A percentile compares a stretch with the other conserved stretches of the same genome.
Evolutionary conservation across 73 alveolate species (phyloP).

Genomic region (Paramecium pentaurelia): DNA sequence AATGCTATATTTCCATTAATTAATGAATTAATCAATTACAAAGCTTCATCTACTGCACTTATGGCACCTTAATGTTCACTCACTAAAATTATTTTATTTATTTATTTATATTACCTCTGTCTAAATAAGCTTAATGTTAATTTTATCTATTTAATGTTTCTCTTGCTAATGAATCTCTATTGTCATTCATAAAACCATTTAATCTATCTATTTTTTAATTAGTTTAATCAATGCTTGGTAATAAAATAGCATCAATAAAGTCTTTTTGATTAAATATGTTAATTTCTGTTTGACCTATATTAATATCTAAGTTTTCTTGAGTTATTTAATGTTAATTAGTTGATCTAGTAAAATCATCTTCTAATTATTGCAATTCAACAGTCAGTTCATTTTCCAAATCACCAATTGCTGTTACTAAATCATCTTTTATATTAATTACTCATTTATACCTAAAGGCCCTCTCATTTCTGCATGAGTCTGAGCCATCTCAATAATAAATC

Average conservation of each 20-base stretch:
- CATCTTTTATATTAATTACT: not conserved
- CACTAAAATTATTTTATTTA: not conserved
- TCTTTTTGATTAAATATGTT: not conserved
- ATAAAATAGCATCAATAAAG: not conserved
- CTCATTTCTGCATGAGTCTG: constrained; percentile 35
- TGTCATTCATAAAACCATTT: constrained; percentile 19
- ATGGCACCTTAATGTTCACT: constrained; percentile 44
- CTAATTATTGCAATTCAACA: not conserved
- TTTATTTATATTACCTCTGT: not conserved
- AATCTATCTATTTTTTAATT: not conserved
- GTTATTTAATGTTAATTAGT: constrained; percentile 10
- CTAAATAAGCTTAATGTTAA: constrained; percentile 24
- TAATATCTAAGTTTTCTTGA: not conserved
- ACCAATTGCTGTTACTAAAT: constrained; percentile 7
- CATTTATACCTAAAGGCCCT: constrained; percentile 36
- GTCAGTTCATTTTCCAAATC: constrained; percentile 1
- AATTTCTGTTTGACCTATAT: constrained; percentile 20
- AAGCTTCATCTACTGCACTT: constrained; percentile 37
- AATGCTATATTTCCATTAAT: constrained; percentile 49
- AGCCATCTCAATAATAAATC: constrained; percentile 24
- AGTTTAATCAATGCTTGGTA: constrained; percentile 29
- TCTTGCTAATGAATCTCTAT: constrained; percentile 20
- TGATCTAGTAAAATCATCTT: constrained; percentile 33
- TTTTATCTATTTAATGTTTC: constrained; percentile 23
- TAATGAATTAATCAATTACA: not conserved